These are phyloP conservation scores for Funneliformis mosseae DNA, from an alignment of 192 early-diverging fungal genomes.

Conservation along the genomic window DNA sequence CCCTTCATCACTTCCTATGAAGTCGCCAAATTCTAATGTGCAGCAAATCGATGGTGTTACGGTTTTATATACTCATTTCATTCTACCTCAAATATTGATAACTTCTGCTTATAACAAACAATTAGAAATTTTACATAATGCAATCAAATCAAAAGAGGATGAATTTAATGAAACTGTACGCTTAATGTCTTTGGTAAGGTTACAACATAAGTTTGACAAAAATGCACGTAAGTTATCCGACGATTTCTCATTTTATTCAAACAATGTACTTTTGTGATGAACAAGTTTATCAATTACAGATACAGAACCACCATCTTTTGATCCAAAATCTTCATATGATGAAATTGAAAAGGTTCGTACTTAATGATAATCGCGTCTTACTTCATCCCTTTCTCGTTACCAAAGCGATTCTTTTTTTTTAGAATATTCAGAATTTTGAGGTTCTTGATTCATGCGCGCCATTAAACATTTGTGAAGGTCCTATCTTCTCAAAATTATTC, in stretches of 20 bases:
- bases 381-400: neutral
- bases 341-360: neutral
- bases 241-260: too few relatives aligned
- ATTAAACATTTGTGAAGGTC: neutral
- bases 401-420: neutral
- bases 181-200: constrained; percentile 7
- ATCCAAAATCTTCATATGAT: neutral
- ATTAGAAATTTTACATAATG: constrained; percentile 7
- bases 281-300: neutral
- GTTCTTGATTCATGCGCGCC: neutral
- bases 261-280: neutral
- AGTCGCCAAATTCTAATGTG: neutral
- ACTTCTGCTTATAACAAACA: constrained; percentile 15
- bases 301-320: neutral
- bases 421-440: neutral
- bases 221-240: neutral
- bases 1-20: neutral
- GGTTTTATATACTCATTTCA: constrained; percentile 22
- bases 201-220: neutral
- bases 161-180: constrained; percentile 16
- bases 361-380: too few relatives aligned
- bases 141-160: constrained; percentile 7
- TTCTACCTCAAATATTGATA: constrained; percentile 14
- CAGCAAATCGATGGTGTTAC: neutral
- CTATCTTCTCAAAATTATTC: neutral